Conservation (phyloP, 2,329 filamentous ascomycete species). For the Fusarium nisikadoi region DNA sequence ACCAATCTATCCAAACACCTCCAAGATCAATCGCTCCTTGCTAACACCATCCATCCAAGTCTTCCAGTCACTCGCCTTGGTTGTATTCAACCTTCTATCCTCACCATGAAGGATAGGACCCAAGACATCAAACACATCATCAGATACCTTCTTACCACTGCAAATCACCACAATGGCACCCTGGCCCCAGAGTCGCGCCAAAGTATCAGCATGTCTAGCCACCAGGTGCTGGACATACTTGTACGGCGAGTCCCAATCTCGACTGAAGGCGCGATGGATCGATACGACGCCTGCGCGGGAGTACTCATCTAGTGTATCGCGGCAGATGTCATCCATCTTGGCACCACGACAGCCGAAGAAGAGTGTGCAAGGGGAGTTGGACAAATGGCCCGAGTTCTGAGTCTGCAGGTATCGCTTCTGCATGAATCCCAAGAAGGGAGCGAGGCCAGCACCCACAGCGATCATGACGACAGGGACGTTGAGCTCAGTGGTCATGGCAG, state of each 20-base stretch:
- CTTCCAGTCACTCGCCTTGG: neutral
- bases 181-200: constrained; percentile 1
- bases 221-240: constrained; percentile 11
- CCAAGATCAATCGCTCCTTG: constrained; percentile 9
- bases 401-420: constrained; percentile 3
- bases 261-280: neutral
- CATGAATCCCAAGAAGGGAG: constrained; percentile 4
- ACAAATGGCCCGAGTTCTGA: neutral
- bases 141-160: constrained; percentile 10
- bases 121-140: constrained; percentile 14
- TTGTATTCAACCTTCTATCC: neutral
- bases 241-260: neutral
- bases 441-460: neutral
- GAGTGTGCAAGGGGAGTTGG: neutral
- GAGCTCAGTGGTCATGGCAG: neutral
- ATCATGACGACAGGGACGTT: constrained; percentile 12
- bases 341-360: neutral
- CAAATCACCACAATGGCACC: constrained; percentile 8
- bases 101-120: constrained; percentile 1
- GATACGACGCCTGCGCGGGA: neutral
- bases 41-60: neutral
- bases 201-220: neutral
- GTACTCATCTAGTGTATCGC: neutral
- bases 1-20: constrained; percentile 1
- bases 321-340: constrained; percentile 9